Base-by-base conservation (phyloP, 139 green algal genomes). In the Chlorella sp. region DNA sequence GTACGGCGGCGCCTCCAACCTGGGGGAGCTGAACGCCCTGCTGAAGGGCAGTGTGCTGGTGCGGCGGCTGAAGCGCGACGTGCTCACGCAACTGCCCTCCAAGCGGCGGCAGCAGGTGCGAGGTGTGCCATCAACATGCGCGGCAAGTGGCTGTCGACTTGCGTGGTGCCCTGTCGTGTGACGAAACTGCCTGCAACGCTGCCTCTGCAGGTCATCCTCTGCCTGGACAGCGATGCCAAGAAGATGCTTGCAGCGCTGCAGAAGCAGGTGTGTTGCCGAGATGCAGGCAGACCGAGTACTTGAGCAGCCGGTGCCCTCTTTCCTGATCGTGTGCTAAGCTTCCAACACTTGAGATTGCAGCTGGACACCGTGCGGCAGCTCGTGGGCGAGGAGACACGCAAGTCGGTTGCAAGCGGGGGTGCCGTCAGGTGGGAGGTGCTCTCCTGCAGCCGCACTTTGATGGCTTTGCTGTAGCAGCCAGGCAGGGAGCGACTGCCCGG, bases 41-140 rank as follows among this genome's bases (percentile, higher is more conserved):
- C 86, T 99, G 69, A 91, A 84, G 2, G 70, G 32, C 38, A 92
- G 88, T 19, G 72, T 98, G 40, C 99, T 99, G 97, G 90, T 99
- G 24, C 89, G 97, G 2, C 91, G 97, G 38, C 89, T 91, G n/a
- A 99, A 99, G 91, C 70, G 85, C 7, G 94, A 98, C 20, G 97
- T 99, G 77, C 91, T 98, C 9, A 92, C 90, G 43, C 89, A 99
- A 88, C 92, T 99, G 80, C 97, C 97, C 13, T 75, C 90, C 54
- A 99, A 99, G 87, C 85, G 88, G 17, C 86, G 97, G 20, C 91
- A 98, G 80, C 93, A 98, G 91, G 92, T 97, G 60, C 28, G 36
- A 13, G 14, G 30, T 1, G 28, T 19, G 51, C 13, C 9, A 16
- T 70, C 7, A 41, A 3, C n/a, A n/a, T n/a, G n/a, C n/a, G n/a